A percentile compares a stretch with the other conserved stretches of the same genome.
Conservation (phyloP, 345 rosid species). For the Citrus australasica region DNA sequence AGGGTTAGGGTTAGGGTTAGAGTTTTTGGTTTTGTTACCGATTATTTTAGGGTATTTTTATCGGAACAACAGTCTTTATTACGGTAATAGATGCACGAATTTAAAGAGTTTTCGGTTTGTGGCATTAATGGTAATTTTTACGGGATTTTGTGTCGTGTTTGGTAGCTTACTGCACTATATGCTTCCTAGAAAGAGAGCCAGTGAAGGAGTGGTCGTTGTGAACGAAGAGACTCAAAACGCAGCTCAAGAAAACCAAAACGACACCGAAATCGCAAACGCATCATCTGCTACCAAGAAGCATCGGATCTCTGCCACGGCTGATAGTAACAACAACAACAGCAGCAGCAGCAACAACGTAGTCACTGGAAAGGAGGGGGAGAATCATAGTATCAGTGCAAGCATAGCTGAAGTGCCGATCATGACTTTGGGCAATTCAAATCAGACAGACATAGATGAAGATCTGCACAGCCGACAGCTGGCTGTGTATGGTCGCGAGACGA, state of each 20-base stretch:
- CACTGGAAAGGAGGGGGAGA: conserved; percentile 17
- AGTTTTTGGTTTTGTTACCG: conserved; percentile 27
- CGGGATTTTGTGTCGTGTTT: conserved; percentile 43
- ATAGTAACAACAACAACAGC: conserved; percentile 19
- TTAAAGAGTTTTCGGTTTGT: not conserved
- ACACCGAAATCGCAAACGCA: conserved; percentile 8
- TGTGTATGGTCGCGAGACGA: conserved; percentile 97
- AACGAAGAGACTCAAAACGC: conserved; percentile 35
- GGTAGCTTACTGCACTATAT: conserved; percentile 74
- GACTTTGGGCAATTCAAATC: conserved; percentile 71
- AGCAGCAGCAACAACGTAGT: not conserved
- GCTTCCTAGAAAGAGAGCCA: conserved; percentile 92
- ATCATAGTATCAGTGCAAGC: conserved; percentile 18
- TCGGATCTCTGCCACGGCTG: conserved; percentile 34
- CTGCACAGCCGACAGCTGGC: conserved; percentile 99
- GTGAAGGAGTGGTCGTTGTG: conserved; percentile 45
- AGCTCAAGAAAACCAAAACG: conserved; percentile 14
- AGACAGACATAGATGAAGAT: conserved; percentile 90
- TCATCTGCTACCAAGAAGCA: conserved; percentile 59
- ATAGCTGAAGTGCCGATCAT: conserved; percentile 35
- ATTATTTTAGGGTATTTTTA: conserved; percentile 16
- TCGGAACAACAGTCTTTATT: not conserved
- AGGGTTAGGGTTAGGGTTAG: conserved; percentile 27
- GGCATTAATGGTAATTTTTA: conserved; percentile 29
- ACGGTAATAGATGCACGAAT: not conserved